Conservation (phyloP, 106 monocot species). For the Narthecium ossifragum region DNA sequence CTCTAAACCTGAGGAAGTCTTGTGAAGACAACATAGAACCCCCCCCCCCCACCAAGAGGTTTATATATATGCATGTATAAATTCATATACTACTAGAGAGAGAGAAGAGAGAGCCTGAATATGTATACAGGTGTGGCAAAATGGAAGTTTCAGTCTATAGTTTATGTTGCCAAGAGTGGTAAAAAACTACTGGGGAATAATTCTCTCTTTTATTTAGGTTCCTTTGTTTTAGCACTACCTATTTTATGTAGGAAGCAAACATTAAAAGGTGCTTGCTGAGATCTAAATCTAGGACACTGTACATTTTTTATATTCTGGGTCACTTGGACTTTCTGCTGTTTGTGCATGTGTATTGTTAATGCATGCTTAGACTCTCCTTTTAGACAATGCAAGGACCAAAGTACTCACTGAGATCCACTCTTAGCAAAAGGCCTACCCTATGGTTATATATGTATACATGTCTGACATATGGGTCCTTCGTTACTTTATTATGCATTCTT, state of each 20-base stretch:
- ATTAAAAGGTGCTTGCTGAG: too few relatives aligned
- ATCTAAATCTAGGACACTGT: too few relatives aligned
- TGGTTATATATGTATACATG: too few relatives aligned
- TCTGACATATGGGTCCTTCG: neutral
- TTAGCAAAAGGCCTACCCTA: neutral
- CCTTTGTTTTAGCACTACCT: conserved; percentile 1
- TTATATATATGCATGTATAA: too few relatives aligned
- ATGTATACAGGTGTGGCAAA: neutral
- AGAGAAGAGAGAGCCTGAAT: neutral
- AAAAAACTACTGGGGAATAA: conserved; percentile 7
- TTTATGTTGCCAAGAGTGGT: neutral
- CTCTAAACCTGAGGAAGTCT: conserved; percentile 7
- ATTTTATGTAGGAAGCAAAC: neutral
- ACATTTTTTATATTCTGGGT: neutral
- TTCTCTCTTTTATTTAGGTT: conserved; percentile 5
- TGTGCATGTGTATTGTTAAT: conserved; percentile 6
- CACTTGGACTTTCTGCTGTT: conserved; percentile 4
- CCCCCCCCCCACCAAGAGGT: too few relatives aligned
- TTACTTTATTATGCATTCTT: too few relatives aligned
- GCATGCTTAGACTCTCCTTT: neutral
- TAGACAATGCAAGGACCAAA: conserved; percentile 1
- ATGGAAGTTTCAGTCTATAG: conserved; percentile 27
- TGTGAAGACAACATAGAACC: conserved; percentile 16
- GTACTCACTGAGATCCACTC: conserved; percentile 8
- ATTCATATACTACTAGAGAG: too few relatives aligned